Evolutionary conservation across 129 eudicot species (phyloP), one percentile per base, ranked within the genome.

Genomic region (Chrysanthemum seticuspe): DNA sequence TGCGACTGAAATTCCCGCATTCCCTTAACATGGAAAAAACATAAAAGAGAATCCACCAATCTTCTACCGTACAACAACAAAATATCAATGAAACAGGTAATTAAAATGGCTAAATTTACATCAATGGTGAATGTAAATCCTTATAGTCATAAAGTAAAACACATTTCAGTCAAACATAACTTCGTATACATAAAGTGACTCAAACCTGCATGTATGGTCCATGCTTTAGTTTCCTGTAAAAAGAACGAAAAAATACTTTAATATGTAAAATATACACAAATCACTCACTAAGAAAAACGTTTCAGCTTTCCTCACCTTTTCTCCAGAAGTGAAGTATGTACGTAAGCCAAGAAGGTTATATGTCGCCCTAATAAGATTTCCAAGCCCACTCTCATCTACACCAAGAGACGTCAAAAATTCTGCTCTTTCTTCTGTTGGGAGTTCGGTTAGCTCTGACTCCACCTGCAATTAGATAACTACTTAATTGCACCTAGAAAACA

Each of bases 261-360:
- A 55, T 50, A 11, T 5, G 14, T 58, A 64, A 52, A 54, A 76
- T 40, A 45, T 25, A 23, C 34, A 53, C 40, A 73, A 68, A 56
- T 25, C 69, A 65, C 67, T 15, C 13, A 6, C 53, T 45, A 36
- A 55, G 16, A 36, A 65, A 65, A 11, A 11, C 31, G 27, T 50
- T 49, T 57, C 44, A 11, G 44, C 47, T 72, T 45, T 45, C 50
- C 61, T 36, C 55, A 94, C 99, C 99, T 88, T 90, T 73, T 94
- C 97, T 64, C 97, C 99, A 14, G 99, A 86, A 8, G 97, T 94
- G 80, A 94, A 94, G 82, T 94, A 94, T 77, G 97, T 94, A 50
- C 94, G 93, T 78, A 94, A 74, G 55, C 99, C 99, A 36, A 94
- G 87, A 76, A 94, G 97, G 67, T 64, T 65, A 84, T 94, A 94